These are phyloP conservation scores for Magnaporthiopsis incrustans DNA, from an alignment of 2,329 filamentous ascomycete genomes.

Conservation along the genomic window DNA sequence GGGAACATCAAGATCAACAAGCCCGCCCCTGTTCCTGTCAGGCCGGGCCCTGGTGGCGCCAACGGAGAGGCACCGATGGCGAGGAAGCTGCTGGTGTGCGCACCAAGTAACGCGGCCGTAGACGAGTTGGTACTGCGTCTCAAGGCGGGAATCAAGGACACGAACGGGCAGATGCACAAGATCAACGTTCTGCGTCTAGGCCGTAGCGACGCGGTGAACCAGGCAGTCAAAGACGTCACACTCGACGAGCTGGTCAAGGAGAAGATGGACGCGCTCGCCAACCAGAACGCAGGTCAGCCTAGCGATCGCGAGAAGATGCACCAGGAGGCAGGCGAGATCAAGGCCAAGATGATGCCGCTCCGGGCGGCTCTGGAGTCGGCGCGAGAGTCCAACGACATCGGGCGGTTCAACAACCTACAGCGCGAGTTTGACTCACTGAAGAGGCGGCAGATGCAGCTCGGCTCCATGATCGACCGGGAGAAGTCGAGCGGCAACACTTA, in stretches of 20 bases:
- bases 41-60: slow-evolving; percentile 22
- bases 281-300: slow-evolving; percentile 37
- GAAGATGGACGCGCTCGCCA: slow-evolving; percentile 6
- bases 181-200: slow-evolving; percentile 86
- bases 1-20: slow-evolving; percentile 34
- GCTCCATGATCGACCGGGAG: slow-evolving; percentile 75
- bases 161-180: slow-evolving; percentile 62
- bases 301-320: slow-evolving; percentile 52
- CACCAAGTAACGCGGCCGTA: slow-evolving; percentile 96
- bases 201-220: slow-evolving; percentile 85
- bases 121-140: slow-evolving; percentile 92
- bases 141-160: slow-evolving; percentile 76
- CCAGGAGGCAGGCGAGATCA: slow-evolving; percentile 61
- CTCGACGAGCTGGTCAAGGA: slow-evolving; percentile 81
- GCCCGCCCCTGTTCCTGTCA: slow-evolving; percentile 19
- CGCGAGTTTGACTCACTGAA: slow-evolving; percentile 69
- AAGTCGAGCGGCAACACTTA: slow-evolving; percentile 79
- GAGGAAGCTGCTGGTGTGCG: slow-evolving; percentile 92
- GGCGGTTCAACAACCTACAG: slow-evolving; percentile 48
- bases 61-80: slow-evolving; percentile 26
- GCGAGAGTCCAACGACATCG: slow-evolving; percentile 35
- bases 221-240: slow-evolving; percentile 81
- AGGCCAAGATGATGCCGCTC: slow-evolving; percentile 64
- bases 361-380: slow-evolving; percentile 64
- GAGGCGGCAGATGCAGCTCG: slow-evolving; percentile 63